Base-by-base conservation (phyloP, 495 filamentous ascomycete genomes). In the Penicillium atrosanguineum region DNA sequence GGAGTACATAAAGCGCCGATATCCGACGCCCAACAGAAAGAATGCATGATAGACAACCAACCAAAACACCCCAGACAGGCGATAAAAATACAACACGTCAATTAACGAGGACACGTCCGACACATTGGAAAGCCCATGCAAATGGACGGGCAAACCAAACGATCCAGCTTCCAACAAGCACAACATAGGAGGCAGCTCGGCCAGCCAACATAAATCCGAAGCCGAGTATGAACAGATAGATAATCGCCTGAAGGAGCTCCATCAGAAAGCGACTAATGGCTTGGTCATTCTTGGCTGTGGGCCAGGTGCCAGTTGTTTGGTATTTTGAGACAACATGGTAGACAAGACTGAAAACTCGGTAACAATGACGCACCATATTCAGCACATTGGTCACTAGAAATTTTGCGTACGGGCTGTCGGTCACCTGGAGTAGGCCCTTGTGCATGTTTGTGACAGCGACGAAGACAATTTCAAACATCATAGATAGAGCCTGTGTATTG, bases 141-240 rank as follows among this genome's bases (percentile, higher is more conserved):
- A 78, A 68, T 6, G 75, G 75, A 23, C 54, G 67, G 1, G 59
- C 62, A 47, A 78, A 68, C 75, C 75, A 78, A 6, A 73, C 40
- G 16, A 78, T 59, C 75, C 75, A 78, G 36, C 61, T 69, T 3
- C 65, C 66, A 28, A 76, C 57, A 18, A 74, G 59, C 29, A 73
- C 57, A 25, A 74, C 49, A 39, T 73, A 75, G 9, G 67, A 62
- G 3, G 68, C 63, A 34, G 62, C 53, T 16, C 69, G 70, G 5
- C 65, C 65, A 4, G 75, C 36, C 16, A 76, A 26, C 44, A 73
- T 48, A 16, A 64, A 60, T 3, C 65, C 50, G 48, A 73, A 70
- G 0, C 63, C 72, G 20, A 78, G 62, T 40, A 71, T 56, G 6
- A 69, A 55, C 9, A 75, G 49, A 39, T 76, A 75, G 1, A 76